Evolutionary conservation across 164 flowering plant genomes (phyloP).

Genomic region (Amborella trichopoda): DNA sequence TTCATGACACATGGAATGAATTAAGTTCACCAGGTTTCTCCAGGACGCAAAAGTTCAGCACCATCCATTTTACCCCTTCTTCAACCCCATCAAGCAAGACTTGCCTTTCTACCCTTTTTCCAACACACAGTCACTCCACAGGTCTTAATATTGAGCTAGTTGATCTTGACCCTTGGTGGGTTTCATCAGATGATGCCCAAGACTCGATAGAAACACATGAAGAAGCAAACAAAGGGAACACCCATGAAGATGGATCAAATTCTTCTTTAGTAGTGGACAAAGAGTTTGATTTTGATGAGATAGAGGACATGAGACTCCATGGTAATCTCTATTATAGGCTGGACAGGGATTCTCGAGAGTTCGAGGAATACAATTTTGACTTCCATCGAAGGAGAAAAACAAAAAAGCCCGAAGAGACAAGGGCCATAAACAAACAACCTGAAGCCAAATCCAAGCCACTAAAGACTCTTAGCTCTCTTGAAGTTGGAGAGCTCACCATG

Average conservation of each 20-base stretch:
- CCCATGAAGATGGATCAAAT: conserved; percentile 10
- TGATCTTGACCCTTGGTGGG: conserved; percentile 55
- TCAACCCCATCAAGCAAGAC: no score
- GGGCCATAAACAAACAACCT: conserved; percentile 4
- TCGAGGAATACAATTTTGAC: conserved; percentile 55
- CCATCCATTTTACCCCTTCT: no score
- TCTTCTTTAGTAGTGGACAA: not conserved
- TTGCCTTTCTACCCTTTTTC: no score
- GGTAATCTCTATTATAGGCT: conserved; percentile 70
- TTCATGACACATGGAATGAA: no score
- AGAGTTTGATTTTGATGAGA: conserved; percentile 52
- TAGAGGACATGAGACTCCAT: conserved; percentile 72
- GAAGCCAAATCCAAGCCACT: no score
- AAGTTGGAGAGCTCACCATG: conserved; percentile 8
- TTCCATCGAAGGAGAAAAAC: conserved; percentile 43
- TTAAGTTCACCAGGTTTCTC: no score
- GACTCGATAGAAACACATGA: conserved; percentile 24
- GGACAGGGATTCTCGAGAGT: conserved; percentile 65
- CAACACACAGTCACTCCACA: conserved; percentile 5
- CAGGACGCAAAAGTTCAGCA: no score
- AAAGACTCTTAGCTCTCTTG: no score
- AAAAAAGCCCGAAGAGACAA: conserved; percentile 19
- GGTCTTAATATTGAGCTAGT: conserved; percentile 46
- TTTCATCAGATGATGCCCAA: conserved; percentile 47
- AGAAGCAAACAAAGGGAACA: conserved; percentile 3